These are phyloP conservation scores for Citrullus mucosospermus DNA, from an alignment of 306 rosid genomes.

Conservation along the genomic window DNA sequence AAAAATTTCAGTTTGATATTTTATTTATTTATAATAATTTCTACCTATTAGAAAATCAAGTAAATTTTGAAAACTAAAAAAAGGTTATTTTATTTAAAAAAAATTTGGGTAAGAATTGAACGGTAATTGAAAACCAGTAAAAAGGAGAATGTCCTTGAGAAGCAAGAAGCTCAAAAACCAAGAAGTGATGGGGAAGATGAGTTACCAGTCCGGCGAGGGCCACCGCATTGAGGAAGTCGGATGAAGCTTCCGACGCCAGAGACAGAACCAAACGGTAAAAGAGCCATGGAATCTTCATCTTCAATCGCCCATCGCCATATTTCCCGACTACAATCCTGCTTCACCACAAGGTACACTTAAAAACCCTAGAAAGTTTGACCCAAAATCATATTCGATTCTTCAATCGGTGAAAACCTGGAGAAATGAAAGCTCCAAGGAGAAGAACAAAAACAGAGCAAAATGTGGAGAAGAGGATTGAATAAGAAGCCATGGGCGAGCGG, in stretches of 20 bases:
- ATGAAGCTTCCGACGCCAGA: not conserved
- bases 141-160: no score
- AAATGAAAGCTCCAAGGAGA: not conserved
- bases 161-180: no score
- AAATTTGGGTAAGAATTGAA: no score
- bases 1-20: no score
- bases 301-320: not conserved
- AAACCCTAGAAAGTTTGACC: not conserved
- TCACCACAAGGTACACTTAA: not conserved
- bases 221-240: not conserved
- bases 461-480: not conserved
- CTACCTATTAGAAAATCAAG: no score
- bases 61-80: no score
- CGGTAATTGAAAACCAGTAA: no score
- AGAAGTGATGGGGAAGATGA: not conserved
- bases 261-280: not conserved
- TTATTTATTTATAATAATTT: no score
- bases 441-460: not conserved
- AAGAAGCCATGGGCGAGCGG: not conserved
- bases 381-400: no score
- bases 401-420: not conserved
- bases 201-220: not conserved
- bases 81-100: no score
- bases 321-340: not conserved
- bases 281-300: not conserved